A percentile compares a stretch with the other conserved stretches of the same genome.
Evolutionary conservation across 1,284 basidiomycete genomes (phyloP).

Genomic region (Sporisorium reilianum): DNA sequence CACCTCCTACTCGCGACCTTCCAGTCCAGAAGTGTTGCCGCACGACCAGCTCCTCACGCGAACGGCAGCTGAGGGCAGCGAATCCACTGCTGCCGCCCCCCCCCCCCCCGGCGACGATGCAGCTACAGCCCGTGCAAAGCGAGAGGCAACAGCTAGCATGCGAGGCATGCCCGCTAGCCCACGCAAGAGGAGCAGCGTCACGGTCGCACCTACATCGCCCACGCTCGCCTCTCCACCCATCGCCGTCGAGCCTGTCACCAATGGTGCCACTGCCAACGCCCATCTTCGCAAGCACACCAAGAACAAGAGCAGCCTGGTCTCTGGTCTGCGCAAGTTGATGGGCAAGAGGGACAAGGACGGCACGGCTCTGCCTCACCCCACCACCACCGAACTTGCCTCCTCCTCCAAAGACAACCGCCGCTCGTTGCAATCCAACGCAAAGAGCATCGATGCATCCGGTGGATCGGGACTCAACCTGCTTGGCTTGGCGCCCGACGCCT

Average conservation of each 20-base stretch:
- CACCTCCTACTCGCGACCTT: slow-evolving; percentile 4
- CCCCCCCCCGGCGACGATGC: not conserved
- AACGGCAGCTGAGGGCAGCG: too few species aligned
- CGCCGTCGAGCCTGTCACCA: not conserved
- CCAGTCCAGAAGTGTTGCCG: slow-evolving; percentile 14
- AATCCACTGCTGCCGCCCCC: too few species aligned
- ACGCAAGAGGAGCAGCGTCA: slow-evolving; percentile 4
- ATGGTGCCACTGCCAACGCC: not conserved
- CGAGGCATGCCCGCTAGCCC: slow-evolving; percentile 27
- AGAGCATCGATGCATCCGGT: slow-evolving; percentile 2
- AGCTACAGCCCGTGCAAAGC: slow-evolving; percentile 13
- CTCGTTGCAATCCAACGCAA: not conserved
- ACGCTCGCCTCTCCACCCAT: not conserved
- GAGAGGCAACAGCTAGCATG: slow-evolving; percentile 22
- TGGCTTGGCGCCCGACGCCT: slow-evolving; percentile 15
- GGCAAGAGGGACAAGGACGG: slow-evolving; percentile 29
- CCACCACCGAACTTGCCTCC: too few species aligned
- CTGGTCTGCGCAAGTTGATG: slow-evolving; percentile 44
- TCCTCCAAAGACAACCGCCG: not conserved
- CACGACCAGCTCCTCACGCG: not conserved
- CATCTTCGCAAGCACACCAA: slow-evolving; percentile 34
- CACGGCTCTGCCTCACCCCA: not conserved
- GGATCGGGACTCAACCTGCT: slow-evolving; percentile 20
- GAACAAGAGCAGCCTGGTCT: slow-evolving; percentile 45
- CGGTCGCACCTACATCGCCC: not conserved